A percentile compares a stretch with the other conserved stretches of the same genome.
Evolutionary conservation across 768 basidiomycete genomes (phyloP).

Genomic region (Paxillus rubicundulus): DNA sequence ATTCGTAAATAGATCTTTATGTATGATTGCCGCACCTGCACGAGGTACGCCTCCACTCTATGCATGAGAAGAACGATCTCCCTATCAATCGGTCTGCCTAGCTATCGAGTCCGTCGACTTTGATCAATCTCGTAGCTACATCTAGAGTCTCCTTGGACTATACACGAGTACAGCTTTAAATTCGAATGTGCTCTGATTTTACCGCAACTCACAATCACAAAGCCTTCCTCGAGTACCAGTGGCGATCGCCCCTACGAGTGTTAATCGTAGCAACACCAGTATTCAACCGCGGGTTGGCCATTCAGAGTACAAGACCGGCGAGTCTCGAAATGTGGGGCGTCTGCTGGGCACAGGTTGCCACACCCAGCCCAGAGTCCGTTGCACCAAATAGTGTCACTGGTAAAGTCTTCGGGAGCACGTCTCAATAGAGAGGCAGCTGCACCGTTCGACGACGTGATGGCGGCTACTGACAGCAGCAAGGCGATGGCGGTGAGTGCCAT

Average conservation of each 20-base stretch:
- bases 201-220: no score
- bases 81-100: no score
- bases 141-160: no score
- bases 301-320: conserved; percentile 5
- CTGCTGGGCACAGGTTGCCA: conserved; percentile 1
- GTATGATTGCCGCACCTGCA: no score
- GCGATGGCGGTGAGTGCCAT: background rate
- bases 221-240: no score
- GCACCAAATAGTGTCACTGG: conserved; percentile 3
- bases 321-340: conserved; percentile 10
- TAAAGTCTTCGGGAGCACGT: background rate
- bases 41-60: no score
- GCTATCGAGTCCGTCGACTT: no score
- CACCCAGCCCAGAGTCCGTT: conserved; percentile 9
- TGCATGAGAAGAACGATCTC: no score
- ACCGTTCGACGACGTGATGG: background rate
- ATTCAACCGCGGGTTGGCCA: conserved; percentile 3
- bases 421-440: background rate
- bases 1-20: no score
- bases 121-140: no score
- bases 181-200: background rate
- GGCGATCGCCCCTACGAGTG: background rate
- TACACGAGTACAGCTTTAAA: background rate
- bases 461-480: background rate
- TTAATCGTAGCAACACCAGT: conserved; percentile 9